A percentile compares a stretch with the other conserved stretches of the same genome.
phyloP scores from a whole-genome alignment of 192 early-diverging fungal species.

The Gryganskiella cystojenkinii region DNA sequence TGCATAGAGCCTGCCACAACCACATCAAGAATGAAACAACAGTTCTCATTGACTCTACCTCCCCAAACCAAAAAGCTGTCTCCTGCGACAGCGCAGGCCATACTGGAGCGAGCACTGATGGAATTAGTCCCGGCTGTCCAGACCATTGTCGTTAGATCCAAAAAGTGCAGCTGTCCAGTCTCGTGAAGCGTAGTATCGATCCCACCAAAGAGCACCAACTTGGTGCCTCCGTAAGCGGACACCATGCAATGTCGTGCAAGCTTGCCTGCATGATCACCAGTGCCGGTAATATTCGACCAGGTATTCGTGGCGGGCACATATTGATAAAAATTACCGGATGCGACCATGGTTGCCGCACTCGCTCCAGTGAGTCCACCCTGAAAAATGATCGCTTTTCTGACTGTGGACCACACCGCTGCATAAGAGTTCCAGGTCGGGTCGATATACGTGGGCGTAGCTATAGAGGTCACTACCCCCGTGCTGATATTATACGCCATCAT shows the following conservation, averaged over 20 bases:
- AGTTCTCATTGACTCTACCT: constrained; percentile 3
- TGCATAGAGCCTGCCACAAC: too few species aligned
- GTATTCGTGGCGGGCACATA: too few species aligned
- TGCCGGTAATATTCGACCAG: neutral
- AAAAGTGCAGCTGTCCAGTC: neutral
- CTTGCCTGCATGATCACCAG: neutral
- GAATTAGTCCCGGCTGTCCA: neutral
- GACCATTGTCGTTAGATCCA: neutral
- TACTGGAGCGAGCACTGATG: neutral
- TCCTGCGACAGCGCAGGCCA: constrained; percentile 2
- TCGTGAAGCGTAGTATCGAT: neutral
- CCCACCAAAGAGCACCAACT: constrained; percentile 5
- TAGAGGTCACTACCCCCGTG: too few species aligned
- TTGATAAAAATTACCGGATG: too few species aligned
- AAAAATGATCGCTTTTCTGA: too few species aligned
- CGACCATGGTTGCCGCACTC: too few species aligned
- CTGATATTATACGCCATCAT: too few species aligned
- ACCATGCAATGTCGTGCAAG: neutral
- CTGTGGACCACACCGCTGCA: too few species aligned
- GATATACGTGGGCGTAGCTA: too few species aligned
- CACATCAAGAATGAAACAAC: neutral
- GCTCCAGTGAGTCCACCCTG: too few species aligned
- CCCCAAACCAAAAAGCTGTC: constrained; percentile 4
- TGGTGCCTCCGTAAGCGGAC: neutral
- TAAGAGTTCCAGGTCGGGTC: too few species aligned